A percentile compares a stretch with the other conserved stretches of the same genome.
These are phyloP conservation scores for Paratinospora sagittata DNA, from an alignment of 164 flowering plant species.

Conservation along the genomic window DNA sequence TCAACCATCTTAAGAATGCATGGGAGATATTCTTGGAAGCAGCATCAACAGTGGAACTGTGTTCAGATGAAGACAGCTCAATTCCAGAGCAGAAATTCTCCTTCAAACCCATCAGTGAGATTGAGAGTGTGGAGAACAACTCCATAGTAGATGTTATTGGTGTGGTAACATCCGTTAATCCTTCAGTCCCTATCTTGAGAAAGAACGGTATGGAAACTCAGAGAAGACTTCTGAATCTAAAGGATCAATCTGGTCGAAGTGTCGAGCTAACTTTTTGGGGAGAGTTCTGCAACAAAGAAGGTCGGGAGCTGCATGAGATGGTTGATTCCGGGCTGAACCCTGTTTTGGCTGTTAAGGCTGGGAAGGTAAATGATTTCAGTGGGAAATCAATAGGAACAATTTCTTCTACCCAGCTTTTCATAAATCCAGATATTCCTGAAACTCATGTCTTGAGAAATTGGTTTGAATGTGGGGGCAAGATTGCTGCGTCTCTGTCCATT, in stretches of 20 bases:
- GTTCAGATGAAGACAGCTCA: constrained; percentile 77
- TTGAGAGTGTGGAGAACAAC: constrained; percentile 69
- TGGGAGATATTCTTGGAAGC: constrained; percentile 93
- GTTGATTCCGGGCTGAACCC: constrained; percentile 67
- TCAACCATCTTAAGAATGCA: constrained; percentile 89
- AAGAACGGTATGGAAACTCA: constrained; percentile 99
- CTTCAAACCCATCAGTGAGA: constrained; percentile 75
- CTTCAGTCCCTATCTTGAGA: constrained; percentile 77
- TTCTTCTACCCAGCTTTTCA: constrained; percentile 76
- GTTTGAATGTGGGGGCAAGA: constrained; percentile 76
- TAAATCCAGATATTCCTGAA: constrained; percentile 82
- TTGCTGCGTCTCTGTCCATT: constrained; percentile 55
- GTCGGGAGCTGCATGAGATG: constrained; percentile 74
- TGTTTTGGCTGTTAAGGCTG: constrained; percentile 85
- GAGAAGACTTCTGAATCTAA: constrained; percentile 67
- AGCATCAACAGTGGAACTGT: constrained; percentile 66
- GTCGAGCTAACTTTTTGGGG: constrained; percentile 96
- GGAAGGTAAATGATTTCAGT: constrained; percentile 84
- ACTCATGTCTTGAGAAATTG: constrained; percentile 56
- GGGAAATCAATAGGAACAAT: constrained; percentile 93
- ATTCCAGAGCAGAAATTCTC: constrained; percentile 85
- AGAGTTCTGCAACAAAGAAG: constrained; percentile 87
- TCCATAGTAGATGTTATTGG: constrained; percentile 81
- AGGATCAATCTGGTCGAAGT: constrained; percentile 68
- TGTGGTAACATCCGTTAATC: constrained; percentile 65